Percentiles rank a stretch among this genome's conserved stretches.
Evolutionary conservation across 1,284 basidiomycete species (phyloP).

Genomic region (Ganoderma boninense): DNA sequence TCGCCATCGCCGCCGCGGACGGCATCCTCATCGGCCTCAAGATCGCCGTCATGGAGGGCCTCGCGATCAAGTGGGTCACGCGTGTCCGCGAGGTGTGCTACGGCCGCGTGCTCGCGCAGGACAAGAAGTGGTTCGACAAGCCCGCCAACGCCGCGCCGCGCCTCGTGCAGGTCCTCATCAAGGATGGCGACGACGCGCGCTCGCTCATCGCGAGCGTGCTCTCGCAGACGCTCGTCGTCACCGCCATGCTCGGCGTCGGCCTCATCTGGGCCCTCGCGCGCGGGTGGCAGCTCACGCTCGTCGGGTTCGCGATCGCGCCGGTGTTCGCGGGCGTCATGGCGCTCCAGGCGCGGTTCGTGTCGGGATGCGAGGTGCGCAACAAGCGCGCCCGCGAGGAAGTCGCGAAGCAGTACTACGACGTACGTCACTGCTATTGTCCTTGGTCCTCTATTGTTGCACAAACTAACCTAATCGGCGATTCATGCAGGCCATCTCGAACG

Average conservation of each 20-base stretch:
- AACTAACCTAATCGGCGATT: slow-evolving; percentile 25
- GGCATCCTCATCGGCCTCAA: slow-evolving; percentile 79
- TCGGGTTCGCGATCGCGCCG: slow-evolving; percentile 88
- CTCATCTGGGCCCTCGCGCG: slow-evolving; percentile 87
- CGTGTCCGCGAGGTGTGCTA: slow-evolving; percentile 70
- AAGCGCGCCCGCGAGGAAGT: slow-evolving; percentile 88
- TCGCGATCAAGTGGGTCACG: slow-evolving; percentile 82
- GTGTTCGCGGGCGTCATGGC: slow-evolving; percentile 83
- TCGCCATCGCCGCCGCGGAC: slow-evolving; percentile 80
- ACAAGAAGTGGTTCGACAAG: slow-evolving; percentile 91
- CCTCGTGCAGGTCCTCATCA: slow-evolving; percentile 85
- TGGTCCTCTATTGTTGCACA: slow-evolving; percentile 5
- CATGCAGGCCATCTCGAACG: slow-evolving; percentile 79
- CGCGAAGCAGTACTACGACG: slow-evolving; percentile 88
- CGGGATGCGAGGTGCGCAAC: slow-evolving; percentile 80
- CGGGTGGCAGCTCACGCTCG: slow-evolving; percentile 95
- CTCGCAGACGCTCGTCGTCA: slow-evolving; percentile 77
- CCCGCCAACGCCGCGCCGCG: slow-evolving; percentile 67
- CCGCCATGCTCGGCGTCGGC: slow-evolving; percentile 85
- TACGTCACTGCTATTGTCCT: slow-evolving; percentile 44
- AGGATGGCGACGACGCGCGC: slow-evolving; percentile 92
- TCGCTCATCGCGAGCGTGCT: slow-evolving; percentile 81
- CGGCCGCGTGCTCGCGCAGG: slow-evolving; percentile 76
- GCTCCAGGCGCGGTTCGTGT: slow-evolving; percentile 75
- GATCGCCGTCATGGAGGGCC: slow-evolving; percentile 80